Evolutionary conservation across 2,329 filamentous ascomycete genomes (phyloP), one percentile per base, ranked within the genome.

Genomic region (Fusarium brevicatenulatum): DNA sequence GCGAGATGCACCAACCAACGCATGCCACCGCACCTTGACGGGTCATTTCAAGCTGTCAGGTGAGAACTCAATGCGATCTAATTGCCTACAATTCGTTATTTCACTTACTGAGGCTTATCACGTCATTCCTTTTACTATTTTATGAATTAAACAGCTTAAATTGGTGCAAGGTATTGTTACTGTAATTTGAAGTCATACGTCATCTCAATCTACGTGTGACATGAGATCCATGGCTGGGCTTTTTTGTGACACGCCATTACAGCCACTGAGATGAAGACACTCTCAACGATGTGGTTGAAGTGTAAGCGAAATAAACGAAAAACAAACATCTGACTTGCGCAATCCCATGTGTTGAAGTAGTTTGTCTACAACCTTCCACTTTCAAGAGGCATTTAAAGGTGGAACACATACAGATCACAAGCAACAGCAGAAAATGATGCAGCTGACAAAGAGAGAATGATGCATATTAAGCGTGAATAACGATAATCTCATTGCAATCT

Each of bases 21-120:
- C 63, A 23, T 44, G 43, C 37, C 59, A 46, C 50, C 34, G 25
- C 32, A 58, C 19, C 40, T 50, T 49, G 40, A 57, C 55, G 42
- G 37, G 55, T 50, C 49, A 56, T 28, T 6, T 23, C 42, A n/a
- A 46, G 44, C 19, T 64, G 39, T 64, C 59, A 58, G 34, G 54
- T 63, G 52, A 58, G 55, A 36, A 57, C n/a, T 15, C 32, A 37
- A 37, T n/a, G 6, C 25, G 8, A n/a, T 8, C 15, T 21, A 28
- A n/a, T 28, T 13, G 19, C 23, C 34, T 39, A 18, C 9, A 28
- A n/a, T 54, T 40, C 15, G 10, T 28, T 28, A 18, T 30, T 39
- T 40, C 23, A 39, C 9, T 25, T 25, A 4, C 2, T 13, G 6
- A n/a, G 34, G 18, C 13, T 40, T 18, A 40, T 10, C 7, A 12